Evolutionary conservation across 176 grass and related monocot species (phyloP).

Genomic region (Oryza punctata): DNA sequence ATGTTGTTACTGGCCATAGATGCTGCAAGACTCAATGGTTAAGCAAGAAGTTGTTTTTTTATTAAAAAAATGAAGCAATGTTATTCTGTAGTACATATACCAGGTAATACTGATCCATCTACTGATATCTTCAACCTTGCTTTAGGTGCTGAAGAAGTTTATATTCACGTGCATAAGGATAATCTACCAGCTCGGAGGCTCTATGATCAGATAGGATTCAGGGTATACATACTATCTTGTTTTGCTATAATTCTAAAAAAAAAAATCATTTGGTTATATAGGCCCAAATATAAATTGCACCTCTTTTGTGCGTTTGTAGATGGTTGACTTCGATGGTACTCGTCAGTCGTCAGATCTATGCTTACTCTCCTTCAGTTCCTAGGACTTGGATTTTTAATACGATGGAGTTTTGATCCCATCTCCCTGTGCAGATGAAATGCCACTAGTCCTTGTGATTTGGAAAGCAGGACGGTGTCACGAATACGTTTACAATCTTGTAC

Average conservation of each 20-base stretch:
- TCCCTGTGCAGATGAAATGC: slow-evolving; percentile 36
- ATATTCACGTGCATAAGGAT: slow-evolving; percentile 71
- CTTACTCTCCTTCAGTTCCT: slow-evolving; percentile 54
- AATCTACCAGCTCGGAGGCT: slow-evolving; percentile 59
- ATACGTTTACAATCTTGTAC: slow-evolving; percentile 22
- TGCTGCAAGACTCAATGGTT: slow-evolving; percentile 66
- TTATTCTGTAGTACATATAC: slow-evolving; percentile 11
- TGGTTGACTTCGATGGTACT: slow-evolving; percentile 37
- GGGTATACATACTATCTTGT: slow-evolving; percentile 48
- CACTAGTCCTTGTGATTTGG: slow-evolving; percentile 39
- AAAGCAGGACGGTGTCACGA: slow-evolving; percentile 41
- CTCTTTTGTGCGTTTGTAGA: slow-evolving; percentile 40
- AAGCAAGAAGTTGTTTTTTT: slow-evolving; percentile 24
- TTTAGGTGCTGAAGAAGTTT: slow-evolving; percentile 56
- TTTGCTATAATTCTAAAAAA: neutral
- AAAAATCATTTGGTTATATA: neutral
- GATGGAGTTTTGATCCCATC: neutral
- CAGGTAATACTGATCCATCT: neutral
- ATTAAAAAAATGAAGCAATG: neutral
- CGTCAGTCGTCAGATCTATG: slow-evolving; percentile 41
- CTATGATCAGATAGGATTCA: slow-evolving; percentile 67
- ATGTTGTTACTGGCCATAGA: slow-evolving; percentile 72
- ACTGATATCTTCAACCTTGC: slow-evolving; percentile 24
- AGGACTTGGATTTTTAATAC: slow-evolving; percentile 33
- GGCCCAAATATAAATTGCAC: neutral